These are phyloP conservation scores for Ulvella scutata DNA, from an alignment of 139 green algal genomes.

Conservation along the genomic window DNA sequence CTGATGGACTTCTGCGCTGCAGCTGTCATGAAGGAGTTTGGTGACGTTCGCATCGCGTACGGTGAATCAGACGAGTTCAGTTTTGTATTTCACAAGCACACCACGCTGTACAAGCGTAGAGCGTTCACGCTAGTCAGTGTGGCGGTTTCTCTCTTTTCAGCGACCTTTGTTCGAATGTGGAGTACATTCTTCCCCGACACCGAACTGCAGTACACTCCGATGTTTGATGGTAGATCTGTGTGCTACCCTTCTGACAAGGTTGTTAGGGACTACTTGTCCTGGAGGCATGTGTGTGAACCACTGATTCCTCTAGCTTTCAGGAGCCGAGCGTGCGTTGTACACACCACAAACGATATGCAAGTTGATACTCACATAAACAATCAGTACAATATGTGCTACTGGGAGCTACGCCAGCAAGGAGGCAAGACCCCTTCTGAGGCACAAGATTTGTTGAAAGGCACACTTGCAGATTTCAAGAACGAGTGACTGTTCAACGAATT, in stretches of 20 bases:
- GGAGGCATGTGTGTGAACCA: slow-evolving; percentile 51
- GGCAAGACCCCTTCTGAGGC: slow-evolving; percentile 24
- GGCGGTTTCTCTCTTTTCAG: slow-evolving; percentile 68
- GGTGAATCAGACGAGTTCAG: slow-evolving; percentile 82
- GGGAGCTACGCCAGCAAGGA: slow-evolving; percentile 59
- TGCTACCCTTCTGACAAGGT: slow-evolving; percentile 53
- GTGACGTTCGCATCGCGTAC: slow-evolving; percentile 60
- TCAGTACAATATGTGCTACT: slow-evolving; percentile 96
- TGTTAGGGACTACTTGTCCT: slow-evolving; percentile 80
- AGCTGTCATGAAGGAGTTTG: slow-evolving; percentile 47
- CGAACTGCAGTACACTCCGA: slow-evolving; percentile 41
- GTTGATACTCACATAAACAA: slow-evolving; percentile 11
- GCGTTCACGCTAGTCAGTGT: slow-evolving; percentile 73
- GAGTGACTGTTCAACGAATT: slow-evolving; percentile 74
- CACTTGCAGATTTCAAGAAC: slow-evolving; percentile 69
- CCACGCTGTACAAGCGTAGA: slow-evolving; percentile 49
- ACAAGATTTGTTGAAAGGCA: slow-evolving; percentile 39
- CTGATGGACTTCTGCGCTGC: slow-evolving; percentile 61
- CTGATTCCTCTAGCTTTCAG: neutral
- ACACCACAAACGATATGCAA: neutral
- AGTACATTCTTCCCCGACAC: slow-evolving; percentile 21
- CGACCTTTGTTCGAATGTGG: slow-evolving; percentile 70
- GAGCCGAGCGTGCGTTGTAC: neutral
- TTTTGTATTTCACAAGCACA: slow-evolving; percentile 54
- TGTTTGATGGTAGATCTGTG: slow-evolving; percentile 81